Evolutionary conservation across 2,329 filamentous ascomycete genomes (phyloP).

Genomic region (Alternaria angustiovoidea): DNA sequence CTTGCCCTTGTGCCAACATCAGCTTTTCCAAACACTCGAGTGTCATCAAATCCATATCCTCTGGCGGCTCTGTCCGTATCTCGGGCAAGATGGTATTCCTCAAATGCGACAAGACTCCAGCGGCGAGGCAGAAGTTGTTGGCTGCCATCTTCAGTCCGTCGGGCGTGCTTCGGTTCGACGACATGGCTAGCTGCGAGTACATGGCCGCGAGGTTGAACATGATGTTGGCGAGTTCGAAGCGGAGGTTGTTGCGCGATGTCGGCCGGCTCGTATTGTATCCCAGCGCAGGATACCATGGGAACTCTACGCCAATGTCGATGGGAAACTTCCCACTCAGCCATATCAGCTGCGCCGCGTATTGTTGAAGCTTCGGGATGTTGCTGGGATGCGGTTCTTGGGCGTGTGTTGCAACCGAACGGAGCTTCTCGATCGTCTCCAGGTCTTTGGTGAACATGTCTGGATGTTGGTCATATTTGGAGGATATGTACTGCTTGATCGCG

Average conservation of each 20-base stretch:
- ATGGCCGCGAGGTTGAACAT: slow-evolving; percentile 92
- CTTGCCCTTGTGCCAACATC: slow-evolving; percentile 90
- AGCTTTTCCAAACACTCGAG: slow-evolving; percentile 84
- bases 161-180: slow-evolving; percentile 76
- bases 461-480: slow-evolving; percentile 97
- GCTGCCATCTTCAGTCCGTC: slow-evolving; percentile 89
- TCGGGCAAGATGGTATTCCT: slow-evolving; percentile 81
- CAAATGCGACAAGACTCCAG: slow-evolving; percentile 82
- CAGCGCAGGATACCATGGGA: slow-evolving; percentile 93
- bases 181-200: slow-evolving; percentile 89
- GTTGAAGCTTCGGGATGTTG: slow-evolving; percentile 85
- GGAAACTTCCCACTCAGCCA: slow-evolving; percentile 97
- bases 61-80: slow-evolving; percentile 81
- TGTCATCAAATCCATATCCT: slow-evolving; percentile 93
- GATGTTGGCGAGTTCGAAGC: slow-evolving; percentile 88
- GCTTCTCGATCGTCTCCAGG: slow-evolving; percentile 81
- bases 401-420: slow-evolving; percentile 86
- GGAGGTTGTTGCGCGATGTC: slow-evolving; percentile 70
- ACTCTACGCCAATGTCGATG: slow-evolving; percentile 93
- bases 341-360: slow-evolving; percentile 89
- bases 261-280: slow-evolving; percentile 87
- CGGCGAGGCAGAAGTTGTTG: slow-evolving; percentile 87
- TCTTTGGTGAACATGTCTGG: slow-evolving; percentile 95
- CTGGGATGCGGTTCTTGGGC: slow-evolving; percentile 87
- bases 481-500: slow-evolving; percentile 94